These are phyloP conservation scores for Sugiyamaella smithiae DNA, from an alignment of 805 yeast species.

Conservation along the genomic window DNA sequence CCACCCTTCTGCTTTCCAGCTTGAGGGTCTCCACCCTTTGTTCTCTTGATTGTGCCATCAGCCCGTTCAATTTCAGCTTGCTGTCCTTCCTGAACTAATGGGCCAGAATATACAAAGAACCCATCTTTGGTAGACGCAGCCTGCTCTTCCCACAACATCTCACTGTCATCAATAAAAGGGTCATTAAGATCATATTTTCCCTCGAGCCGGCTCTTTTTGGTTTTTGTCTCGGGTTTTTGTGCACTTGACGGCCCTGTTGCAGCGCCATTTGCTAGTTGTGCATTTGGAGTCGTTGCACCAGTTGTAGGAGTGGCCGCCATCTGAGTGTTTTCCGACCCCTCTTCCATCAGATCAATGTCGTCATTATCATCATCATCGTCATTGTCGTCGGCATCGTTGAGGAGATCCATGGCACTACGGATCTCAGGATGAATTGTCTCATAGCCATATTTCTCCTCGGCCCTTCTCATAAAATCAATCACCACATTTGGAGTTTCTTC, in stretches of 20 bases:
- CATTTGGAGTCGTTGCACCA: constrained; percentile 8
- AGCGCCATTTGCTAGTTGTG: constrained; percentile 3
- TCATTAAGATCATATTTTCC: constrained; percentile 91
- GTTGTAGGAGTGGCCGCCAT: constrained; percentile 6
- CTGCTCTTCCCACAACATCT: constrained; percentile 88
- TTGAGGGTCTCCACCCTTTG: constrained; percentile 7
- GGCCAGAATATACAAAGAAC: constrained; percentile 93
- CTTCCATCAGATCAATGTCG: constrained; percentile 29
- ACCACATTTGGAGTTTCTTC: constrained; percentile 42
- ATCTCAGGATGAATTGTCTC: constrained; percentile 65
- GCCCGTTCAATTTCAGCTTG: constrained; percentile 46
- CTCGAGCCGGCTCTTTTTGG: constrained; percentile 60
- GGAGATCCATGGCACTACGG: constrained; percentile 43
- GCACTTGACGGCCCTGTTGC: constrained; percentile 8
- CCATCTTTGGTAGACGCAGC: constrained; percentile 92
- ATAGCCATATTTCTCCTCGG: constrained; percentile 86
- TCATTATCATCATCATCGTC: constrained; percentile 44
- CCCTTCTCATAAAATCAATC: constrained; percentile 66
- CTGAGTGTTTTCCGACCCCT: constrained; percentile 11
- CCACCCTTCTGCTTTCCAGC: constrained; percentile 10
- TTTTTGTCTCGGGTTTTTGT: constrained; percentile 34
- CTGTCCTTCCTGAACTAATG: constrained; percentile 47
- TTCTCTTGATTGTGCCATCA: constrained; percentile 41
- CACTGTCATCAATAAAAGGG: constrained; percentile 96
- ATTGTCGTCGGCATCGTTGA: constrained; percentile 49